Base-by-base conservation (phyloP, 768 basidiomycete species). In the Holtermannia corniformis region DNA sequence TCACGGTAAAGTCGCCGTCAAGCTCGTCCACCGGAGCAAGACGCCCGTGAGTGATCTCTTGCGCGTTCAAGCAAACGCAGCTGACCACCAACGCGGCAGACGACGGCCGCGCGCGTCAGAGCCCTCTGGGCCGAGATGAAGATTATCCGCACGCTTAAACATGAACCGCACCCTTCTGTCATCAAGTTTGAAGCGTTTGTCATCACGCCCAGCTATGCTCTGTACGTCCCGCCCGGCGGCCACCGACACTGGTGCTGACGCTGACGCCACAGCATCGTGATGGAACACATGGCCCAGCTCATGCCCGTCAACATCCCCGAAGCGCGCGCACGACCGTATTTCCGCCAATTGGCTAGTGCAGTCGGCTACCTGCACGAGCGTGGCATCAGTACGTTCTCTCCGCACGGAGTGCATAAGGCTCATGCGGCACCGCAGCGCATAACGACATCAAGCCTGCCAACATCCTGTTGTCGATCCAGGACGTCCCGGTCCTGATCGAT, bases 121-220 rank as follows among this genome's bases (percentile, higher is more conserved):
- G 90, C 90, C 43, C 76, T 97, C 81, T 95, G 91, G 91, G 92
- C 91, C 67, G 91, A 96, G 76, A 92, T 92, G 90, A 93, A 93
- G 78, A 85, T 92, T 62, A 82, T 96, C 54, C 79, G 86, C 61
- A 76, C 82, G 11, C 82, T 96, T 72, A 86, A 85, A 75, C 74
- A 81, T 43, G 84, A 89, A 62, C 82, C 84, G 7, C 93, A 96
- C 68, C 91, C 90, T 0, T 86, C 87, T 56, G 85, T 97, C 72
- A 86, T 97, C 56, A 81, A 82, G 11, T 96, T 97, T 73, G 84
- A 91, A 64, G 85, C 86, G 3, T 96, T 97, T 77, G 84, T 93
- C 67, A 87, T 92, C 60, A 88, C 88, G 0, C 86, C 88, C 3
- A 85, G 82, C 24, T 91, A 86, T 72, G 91, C 89, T 41, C 78